Evolutionary conservation across 2,329 filamentous ascomycete species (phyloP).

Genomic region (Blumeria graminis): DNA sequence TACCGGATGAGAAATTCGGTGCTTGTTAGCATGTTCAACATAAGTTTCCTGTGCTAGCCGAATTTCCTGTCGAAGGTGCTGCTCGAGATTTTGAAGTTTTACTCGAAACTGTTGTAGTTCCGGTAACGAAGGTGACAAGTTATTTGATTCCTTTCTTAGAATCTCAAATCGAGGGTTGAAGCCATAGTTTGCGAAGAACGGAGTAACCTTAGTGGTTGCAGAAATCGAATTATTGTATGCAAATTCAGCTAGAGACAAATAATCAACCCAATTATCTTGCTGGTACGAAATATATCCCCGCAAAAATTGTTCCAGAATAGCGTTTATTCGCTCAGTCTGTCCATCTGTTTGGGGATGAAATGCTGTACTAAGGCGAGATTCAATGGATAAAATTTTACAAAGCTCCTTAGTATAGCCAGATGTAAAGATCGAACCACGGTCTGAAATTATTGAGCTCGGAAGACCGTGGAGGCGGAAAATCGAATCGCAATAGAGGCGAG

Average conservation of each 20-base stretch:
- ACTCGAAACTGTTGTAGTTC: not conserved
- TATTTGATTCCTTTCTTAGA: not conserved
- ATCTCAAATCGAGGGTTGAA: not conserved
- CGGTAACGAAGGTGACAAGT: no score
- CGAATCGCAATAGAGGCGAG: not conserved
- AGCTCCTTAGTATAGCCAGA: not conserved
- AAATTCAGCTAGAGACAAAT: slow-evolving; percentile 3
- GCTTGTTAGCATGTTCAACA: not conserved
- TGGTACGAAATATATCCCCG: slow-evolving; percentile 3
- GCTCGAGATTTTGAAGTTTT: not conserved
- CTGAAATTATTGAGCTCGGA: not conserved
- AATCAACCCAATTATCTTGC: slow-evolving; percentile 3
- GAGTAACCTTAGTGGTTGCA: not conserved
- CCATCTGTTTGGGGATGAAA: slow-evolving; percentile 3
- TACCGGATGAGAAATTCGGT: not conserved
- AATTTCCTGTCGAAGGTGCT: not conserved
- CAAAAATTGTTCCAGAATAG: slow-evolving; percentile 3
- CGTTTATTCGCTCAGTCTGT: slow-evolving; percentile 2
- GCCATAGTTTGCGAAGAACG: slow-evolving; percentile 1
- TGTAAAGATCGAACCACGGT: not conserved
- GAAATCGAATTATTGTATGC: slow-evolving; percentile 2
- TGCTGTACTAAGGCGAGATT: not conserved
- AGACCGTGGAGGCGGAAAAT: not conserved
- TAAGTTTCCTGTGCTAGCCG: not conserved
- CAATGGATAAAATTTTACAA: not conserved